Percentiles rank a stretch among this genome's conserved stretches.
These are phyloP conservation scores for Hordeum vulgare DNA, from an alignment of 176 grass and related monocot genomes.

Conservation along the genomic window MorexV3_pseudomolecules_assembly NC_058524.1:567710968-567711467, in stretches of 20 bases:
- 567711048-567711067: constrained; percentile 30
- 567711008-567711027: constrained; percentile 27
- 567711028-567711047: constrained; percentile 39
- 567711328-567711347: constrained; percentile 51
- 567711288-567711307: constrained; percentile 46
- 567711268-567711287: constrained; percentile 61
- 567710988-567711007: constrained; percentile 41
- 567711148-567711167: background rate
- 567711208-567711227: background rate
- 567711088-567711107: constrained; percentile 31
- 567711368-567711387: constrained; percentile 43
- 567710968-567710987: background rate
- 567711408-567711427: constrained; percentile 68
- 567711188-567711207: background rate
- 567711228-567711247: constrained; percentile 62
- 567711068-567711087: background rate
- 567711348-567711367: constrained; percentile 48
- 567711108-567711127: constrained; percentile 49
- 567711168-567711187: background rate
- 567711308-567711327: constrained; percentile 50
- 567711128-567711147: constrained; percentile 70
- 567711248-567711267: constrained; percentile 68
- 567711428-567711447: constrained; percentile 44
- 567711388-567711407: constrained; percentile 75
- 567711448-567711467: constrained; percentile 5